These are phyloP conservation scores for Lactifluus volemus DNA, from an alignment of 768 basidiomycete species.

Conservation along the genomic window DNA sequence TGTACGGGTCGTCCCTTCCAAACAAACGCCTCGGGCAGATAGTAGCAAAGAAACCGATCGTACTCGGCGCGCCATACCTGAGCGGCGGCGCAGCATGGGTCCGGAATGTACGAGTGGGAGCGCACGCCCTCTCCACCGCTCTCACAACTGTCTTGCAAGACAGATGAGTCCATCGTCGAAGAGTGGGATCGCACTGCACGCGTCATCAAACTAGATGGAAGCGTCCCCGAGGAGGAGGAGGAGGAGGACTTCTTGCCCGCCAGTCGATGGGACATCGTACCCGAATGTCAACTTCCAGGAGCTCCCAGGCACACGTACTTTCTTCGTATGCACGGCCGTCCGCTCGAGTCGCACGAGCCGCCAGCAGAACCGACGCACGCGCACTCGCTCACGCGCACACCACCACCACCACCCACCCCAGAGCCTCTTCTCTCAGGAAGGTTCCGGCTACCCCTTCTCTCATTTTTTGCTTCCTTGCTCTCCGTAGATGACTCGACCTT, in stretches of 20 bases:
- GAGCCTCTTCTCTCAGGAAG: background rate
- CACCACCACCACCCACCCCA: background rate
- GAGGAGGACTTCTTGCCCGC: background rate
- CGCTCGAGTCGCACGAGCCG: background rate
- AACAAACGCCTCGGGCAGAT: background rate
- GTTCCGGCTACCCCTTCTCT: background rate
- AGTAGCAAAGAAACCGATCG: too few relatives aligned
- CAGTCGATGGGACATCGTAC: background rate
- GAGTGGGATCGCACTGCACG: background rate
- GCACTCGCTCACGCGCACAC: background rate
- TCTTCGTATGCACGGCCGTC: background rate
- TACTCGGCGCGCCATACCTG: background rate
- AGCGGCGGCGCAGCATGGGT: background rate
- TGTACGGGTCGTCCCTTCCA: background rate
- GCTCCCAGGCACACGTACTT: background rate
- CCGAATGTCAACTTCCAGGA: background rate
- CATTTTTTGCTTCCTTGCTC: background rate
- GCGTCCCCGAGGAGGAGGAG: background rate
- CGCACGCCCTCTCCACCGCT: background rate
- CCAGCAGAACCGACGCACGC: background rate
- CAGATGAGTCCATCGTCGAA: background rate
- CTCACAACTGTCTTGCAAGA: background rate
- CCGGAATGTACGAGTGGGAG: background rate
- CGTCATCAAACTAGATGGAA: background rate
- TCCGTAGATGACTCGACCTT: background rate